Evolutionary conservation across 306 rosid species (phyloP), one percentile per base, ranked within the genome.

Genomic region (Prinsepia uniflora): DNA sequence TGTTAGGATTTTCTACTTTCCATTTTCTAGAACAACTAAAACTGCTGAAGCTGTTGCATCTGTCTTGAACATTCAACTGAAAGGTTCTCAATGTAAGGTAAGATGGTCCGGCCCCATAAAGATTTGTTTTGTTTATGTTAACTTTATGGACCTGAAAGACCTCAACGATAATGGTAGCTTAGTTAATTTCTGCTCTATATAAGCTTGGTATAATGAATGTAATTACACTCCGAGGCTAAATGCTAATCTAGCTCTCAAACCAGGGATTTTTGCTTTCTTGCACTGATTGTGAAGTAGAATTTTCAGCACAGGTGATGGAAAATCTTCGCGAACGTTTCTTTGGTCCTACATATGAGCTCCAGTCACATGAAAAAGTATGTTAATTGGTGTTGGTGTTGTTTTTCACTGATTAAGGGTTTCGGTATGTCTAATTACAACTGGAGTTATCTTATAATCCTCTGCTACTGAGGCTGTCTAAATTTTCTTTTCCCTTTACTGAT

Each of bases 321-420:
- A 88, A 90, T 70, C 90, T 88, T 52, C 82, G 88, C 40, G 94
- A 88, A 74, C 96, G 95, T 75, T 90, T 41, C 82, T 93, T 93
- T 78, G 98, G 97, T 63, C 96, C 96, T 79, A 78, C 90, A 4
- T 86, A 81, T 63, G 98, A 93, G 72, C 96, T 90, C 36, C 15
- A 47, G 54, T 93, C 98, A 40, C 97, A 90, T 70, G 90, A 93
- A n/a, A 88, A 86, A 77, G 98, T 88, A 85, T 83, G 86, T 67
- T 18, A 24, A 24, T 53, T 48, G 19, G 48, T 65, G 39, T 11
- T 65, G 13, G 20, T 41, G 22, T 55, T 2, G 48, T 41, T 70
- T 42, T 14, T 6, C 18, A 40, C 6, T 68, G 18, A 50, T n/a
- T 68, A 40, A 34, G 19, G 39, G 50, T 36, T 36, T 18, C 30